Evolutionary conservation across 2,329 filamentous ascomycete species (phyloP).

Genomic region (Dactylellina haptotyla): DNA sequence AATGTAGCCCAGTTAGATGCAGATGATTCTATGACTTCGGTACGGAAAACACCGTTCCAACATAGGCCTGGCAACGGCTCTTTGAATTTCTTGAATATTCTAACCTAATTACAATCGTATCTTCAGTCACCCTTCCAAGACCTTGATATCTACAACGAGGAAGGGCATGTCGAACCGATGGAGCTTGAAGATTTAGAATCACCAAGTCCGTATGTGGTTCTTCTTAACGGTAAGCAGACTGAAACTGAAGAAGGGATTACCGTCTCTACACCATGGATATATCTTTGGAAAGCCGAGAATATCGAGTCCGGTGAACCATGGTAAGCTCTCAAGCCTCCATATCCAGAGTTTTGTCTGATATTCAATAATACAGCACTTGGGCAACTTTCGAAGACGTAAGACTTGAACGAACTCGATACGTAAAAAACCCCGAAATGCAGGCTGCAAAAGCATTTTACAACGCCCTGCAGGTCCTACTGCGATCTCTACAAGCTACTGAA

Average conservation of each 20-base stretch:
- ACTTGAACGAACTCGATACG: slow-evolving; percentile 51
- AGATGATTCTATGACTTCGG: slow-evolving; percentile 30
- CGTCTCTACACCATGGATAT: slow-evolving; percentile 42
- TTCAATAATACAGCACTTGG: slow-evolving; percentile 18
- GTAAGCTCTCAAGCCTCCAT: slow-evolving; percentile 10
- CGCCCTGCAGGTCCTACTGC: slow-evolving; percentile 42
- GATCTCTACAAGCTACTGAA: slow-evolving; percentile 33
- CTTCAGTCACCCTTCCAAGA: slow-evolving; percentile 18
- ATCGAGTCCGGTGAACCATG: not conserved
- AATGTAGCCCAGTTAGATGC: slow-evolving; percentile 36
- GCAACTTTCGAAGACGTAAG: slow-evolving; percentile 21
- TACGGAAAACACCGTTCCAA: too few relatives aligned
- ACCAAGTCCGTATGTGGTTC: slow-evolving; percentile 33
- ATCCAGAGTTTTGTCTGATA: too few relatives aligned
- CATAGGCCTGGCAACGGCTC: not conserved
- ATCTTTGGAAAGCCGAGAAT: slow-evolving; percentile 49
- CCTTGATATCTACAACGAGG: slow-evolving; percentile 20
- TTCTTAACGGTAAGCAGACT: slow-evolving; percentile 27
- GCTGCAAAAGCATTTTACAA: slow-evolving; percentile 51
- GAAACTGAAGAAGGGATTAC: slow-evolving; percentile 16
- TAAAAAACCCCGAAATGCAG: slow-evolving; percentile 50
- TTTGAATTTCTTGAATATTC: not conserved
- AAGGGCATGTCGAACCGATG: slow-evolving; percentile 20
- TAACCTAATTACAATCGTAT: slow-evolving; percentile 2
- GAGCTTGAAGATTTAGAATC: slow-evolving; percentile 37